Evolutionary conservation across 768 basidiomycete species (phyloP), one percentile per base, ranked within the genome.

Genomic region (Leccinum longicurvipes): DNA sequence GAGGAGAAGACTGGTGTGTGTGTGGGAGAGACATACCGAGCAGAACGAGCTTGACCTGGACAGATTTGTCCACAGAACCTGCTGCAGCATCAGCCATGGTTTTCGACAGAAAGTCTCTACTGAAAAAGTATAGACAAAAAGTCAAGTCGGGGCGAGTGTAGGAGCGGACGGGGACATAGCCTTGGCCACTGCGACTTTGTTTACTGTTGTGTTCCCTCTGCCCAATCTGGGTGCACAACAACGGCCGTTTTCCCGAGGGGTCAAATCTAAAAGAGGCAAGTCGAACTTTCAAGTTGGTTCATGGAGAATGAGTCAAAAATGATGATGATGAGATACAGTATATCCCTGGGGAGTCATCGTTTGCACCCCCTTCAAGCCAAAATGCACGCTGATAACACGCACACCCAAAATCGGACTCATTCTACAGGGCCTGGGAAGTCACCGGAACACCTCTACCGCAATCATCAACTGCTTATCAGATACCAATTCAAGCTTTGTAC

Each of bases 1-100:
- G 51, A 10, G 21, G 10, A 48, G n/a, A 15, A n/a, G 23, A 15
- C 4, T 4, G 41, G 23, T 11, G 17, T 4, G 23, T 47, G 23
- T 21, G 36, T 21, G 32, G 46, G 31, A 53, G 52, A 12, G 45
- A 67, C 85, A 69, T 65, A 94, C 95, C 96, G 60, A 99, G 82
- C 19, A 98, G 82, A 59, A 98, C 96, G 47, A 99, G 87, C 73
- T 99, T 99, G 60, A 99, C 96, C 75, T 98, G 96, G 10, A 97
- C 88, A 61, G 94, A 93, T 74, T 91, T 95, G 74, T 93, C 91
- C 54, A 78, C 77, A 36, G 87, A 79, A 56, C 85, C 85, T 62
- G 88, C 85, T 64, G 86, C 83, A 72, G 84, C 72, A 68, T 92
- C 89, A 42, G 86, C 76, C 91, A 92, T 91, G 56, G 61, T 69